Percentiles rank a stretch among this genome's conserved stretches.
phyloP scores from a whole-genome alignment of 208 protist genomes.

The Trypanosoma melophagium region DNA sequence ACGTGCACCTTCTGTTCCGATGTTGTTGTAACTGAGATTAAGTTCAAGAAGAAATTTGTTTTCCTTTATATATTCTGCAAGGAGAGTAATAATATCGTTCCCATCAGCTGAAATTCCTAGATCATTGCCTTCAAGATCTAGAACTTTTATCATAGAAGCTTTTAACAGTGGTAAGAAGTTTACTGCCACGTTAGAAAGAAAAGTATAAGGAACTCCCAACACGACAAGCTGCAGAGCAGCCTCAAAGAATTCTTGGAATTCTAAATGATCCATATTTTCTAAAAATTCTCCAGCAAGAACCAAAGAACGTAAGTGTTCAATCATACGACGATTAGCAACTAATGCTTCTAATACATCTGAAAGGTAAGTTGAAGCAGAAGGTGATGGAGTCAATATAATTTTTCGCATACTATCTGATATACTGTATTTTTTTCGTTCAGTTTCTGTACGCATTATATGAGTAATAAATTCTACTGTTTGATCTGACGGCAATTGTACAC shows the following conservation, averaged over 20 bases:
- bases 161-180: constrained; percentile 26
- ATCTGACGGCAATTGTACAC: constrained; percentile 26
- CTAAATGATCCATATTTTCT: constrained; percentile 7
- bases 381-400: constrained; percentile 12
- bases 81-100: constrained; percentile 30
- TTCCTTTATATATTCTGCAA: constrained; percentile 54
- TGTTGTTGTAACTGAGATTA: constrained; percentile 60
- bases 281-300: constrained; percentile 25
- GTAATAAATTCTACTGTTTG: constrained; percentile 26
- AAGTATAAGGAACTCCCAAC: constrained; percentile 19
- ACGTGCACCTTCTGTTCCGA: constrained; percentile 29
- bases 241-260: constrained; percentile 24
- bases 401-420: constrained; percentile 22
- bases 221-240: not conserved
- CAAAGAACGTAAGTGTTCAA: constrained; percentile 18
- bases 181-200: constrained; percentile 9
- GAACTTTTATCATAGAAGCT: constrained; percentile 20
- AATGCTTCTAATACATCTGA: constrained; percentile 18
- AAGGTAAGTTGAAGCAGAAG: not conserved
- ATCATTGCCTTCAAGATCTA: constrained; percentile 59
- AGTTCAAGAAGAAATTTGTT: constrained; percentile 78
- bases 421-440: constrained; percentile 21
- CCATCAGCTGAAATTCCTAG: constrained; percentile 40
- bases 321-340: constrained; percentile 18
- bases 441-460: constrained; percentile 28